Percentiles rank a stretch among this genome's conserved stretches.
Conservation (phyloP, 2,329 filamentous ascomycete species). For the Aspergillus melleus region DNA sequence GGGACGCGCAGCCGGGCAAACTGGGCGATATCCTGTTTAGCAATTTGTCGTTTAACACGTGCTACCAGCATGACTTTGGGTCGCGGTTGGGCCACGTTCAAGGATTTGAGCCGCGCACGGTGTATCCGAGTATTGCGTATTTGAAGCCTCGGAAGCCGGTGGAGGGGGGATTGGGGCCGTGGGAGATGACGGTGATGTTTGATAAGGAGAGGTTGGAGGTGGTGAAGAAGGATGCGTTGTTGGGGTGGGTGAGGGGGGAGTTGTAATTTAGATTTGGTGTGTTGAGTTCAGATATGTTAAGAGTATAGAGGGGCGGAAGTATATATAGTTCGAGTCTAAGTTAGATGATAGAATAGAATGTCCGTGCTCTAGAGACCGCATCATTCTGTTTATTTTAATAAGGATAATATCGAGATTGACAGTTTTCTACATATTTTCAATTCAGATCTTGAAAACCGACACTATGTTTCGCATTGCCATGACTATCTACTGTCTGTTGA, state of each 20-base stretch:
- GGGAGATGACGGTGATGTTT: background rate
- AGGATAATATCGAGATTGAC: too few relatives aligned
- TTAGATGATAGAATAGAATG: too few relatives aligned
- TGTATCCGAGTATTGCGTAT: background rate
- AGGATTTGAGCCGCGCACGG: background rate
- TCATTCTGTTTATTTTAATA: too few relatives aligned
- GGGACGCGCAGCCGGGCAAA: background rate
- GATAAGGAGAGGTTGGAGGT: background rate
- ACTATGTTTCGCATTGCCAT: too few relatives aligned
- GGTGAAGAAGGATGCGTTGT: background rate
- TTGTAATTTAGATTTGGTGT: background rate
- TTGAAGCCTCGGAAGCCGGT: background rate
- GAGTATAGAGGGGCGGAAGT: background rate
- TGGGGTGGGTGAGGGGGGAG: background rate
- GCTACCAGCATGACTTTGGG: background rate
- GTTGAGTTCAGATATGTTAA: background rate
- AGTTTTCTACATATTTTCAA: too few relatives aligned
- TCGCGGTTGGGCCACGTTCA: background rate
- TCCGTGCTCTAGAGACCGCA: too few relatives aligned
- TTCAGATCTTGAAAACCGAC: too few relatives aligned
- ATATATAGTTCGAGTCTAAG: background rate
- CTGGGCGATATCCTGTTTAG: background rate
- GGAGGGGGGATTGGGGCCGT: background rate
- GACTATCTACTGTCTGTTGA: too few relatives aligned
- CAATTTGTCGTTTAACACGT: background rate